phyloP scores from a whole-genome alignment of 2,329 filamentous ascomycete genomes.

The Claviceps lovelessii region DNA sequence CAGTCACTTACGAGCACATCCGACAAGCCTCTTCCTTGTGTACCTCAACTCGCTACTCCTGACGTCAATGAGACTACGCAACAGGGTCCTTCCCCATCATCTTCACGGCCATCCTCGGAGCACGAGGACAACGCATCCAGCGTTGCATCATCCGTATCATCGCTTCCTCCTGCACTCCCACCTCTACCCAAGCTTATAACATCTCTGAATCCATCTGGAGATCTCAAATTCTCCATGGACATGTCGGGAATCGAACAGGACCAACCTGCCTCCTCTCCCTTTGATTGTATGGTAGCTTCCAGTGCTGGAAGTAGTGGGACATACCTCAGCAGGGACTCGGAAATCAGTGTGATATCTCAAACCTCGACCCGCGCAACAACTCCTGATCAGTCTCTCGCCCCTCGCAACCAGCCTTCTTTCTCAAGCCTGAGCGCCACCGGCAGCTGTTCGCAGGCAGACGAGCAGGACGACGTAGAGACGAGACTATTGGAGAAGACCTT shows the following conservation, averaged over 20 bases:
- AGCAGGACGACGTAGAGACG: conserved; percentile 64
- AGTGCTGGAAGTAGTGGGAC: conserved; percentile 68
- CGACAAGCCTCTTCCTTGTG: conserved; percentile 54
- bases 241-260: conserved; percentile 34
- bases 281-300: conserved; percentile 59
- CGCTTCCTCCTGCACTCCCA: conserved; percentile 35
- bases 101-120: conserved; percentile 30
- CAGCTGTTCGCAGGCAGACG: conserved; percentile 55
- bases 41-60: conserved; percentile 40
- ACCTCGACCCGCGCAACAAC: conserved; percentile 81
- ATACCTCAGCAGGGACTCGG: conserved; percentile 67
- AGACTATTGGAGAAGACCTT: conserved; percentile 84
- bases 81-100: conserved; percentile 18
- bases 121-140: conserved; percentile 28
- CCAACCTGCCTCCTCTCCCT: conserved; percentile 40
- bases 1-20: conserved; percentile 30
- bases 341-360: conserved; percentile 64
- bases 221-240: conserved; percentile 28
- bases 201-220: conserved; percentile 30
- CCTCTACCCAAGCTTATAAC: conserved; percentile 45
- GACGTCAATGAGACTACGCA: conserved; percentile 17
- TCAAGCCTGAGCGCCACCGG: conserved; percentile 54
- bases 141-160: conserved; percentile 32
- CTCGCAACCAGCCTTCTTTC: conserved; percentile 45
- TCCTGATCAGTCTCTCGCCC: conserved; percentile 48